Percentiles rank a stretch among this genome's conserved stretches.
Evolutionary conservation across 2,329 filamentous ascomycete species (phyloP).

Genomic region (Calonectria pteridis): DNA sequence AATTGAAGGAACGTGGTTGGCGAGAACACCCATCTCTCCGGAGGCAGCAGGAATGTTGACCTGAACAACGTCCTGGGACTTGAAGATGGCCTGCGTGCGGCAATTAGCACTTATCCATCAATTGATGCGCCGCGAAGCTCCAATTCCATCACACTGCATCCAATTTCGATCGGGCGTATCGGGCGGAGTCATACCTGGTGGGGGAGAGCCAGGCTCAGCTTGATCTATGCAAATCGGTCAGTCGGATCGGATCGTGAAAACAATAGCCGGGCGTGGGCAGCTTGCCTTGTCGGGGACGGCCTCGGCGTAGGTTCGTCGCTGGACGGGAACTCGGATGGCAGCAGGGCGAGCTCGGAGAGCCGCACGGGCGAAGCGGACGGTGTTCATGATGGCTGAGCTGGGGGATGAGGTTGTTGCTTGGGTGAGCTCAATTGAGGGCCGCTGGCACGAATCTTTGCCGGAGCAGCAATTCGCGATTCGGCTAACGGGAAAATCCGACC

Average conservation of each 20-base stretch:
- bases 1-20: slow-evolving; percentile 98
- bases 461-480: slow-evolving; percentile 55
- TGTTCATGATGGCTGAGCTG: slow-evolving; percentile 82
- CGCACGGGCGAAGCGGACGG: slow-evolving; percentile 90
- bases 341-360: slow-evolving; percentile 87
- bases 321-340: slow-evolving; percentile 79
- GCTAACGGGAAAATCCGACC: slow-evolving; percentile 56
- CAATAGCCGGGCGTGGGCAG: slow-evolving; percentile 35
- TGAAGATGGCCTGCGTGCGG: slow-evolving; percentile 76
- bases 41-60: slow-evolving; percentile 99
- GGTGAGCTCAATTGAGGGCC: slow-evolving; percentile 56
- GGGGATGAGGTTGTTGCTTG: slow-evolving; percentile 64
- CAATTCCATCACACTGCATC: slow-evolving; percentile 47
- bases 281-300: slow-evolving; percentile 84
- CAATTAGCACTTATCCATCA: slow-evolving; percentile 60
- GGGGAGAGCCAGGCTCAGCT: slow-evolving; percentile 96
- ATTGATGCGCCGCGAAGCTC: slow-evolving; percentile 40
- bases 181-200: slow-evolving; percentile 83
- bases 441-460: slow-evolving; percentile 62
- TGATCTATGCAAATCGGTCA: slow-evolving; percentile 72
- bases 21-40: slow-evolving; percentile 99
- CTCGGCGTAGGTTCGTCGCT: slow-evolving; percentile 93
- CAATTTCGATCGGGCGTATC: slow-evolving; percentile 35
- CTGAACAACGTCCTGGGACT: slow-evolving; percentile 82
- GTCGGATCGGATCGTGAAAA: slow-evolving; percentile 40